Evolutionary conservation across 2,329 filamentous ascomycete genomes (phyloP).

Genomic region (Clonostachys chloroleuca): DNA sequence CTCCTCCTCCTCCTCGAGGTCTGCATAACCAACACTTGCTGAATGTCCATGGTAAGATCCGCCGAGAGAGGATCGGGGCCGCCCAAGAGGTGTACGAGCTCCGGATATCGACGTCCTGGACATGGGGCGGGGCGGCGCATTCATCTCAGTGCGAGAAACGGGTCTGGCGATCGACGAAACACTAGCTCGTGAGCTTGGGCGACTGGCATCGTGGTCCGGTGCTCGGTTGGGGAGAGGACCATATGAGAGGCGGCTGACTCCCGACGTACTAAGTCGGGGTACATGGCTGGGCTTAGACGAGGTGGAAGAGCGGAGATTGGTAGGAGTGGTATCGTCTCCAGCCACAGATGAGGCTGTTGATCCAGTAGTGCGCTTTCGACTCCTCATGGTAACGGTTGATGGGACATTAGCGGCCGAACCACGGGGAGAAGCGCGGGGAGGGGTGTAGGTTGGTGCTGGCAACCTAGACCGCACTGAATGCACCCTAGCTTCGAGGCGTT

Average conservation of each 20-base stretch:
- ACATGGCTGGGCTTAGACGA: constrained; percentile 38
- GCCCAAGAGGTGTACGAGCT: constrained; percentile 60
- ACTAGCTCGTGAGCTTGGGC: constrained; percentile 72
- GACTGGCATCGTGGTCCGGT: constrained; percentile 39
- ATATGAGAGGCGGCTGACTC: constrained; percentile 60
- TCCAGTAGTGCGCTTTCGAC: constrained; percentile 62
- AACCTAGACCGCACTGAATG: constrained; percentile 89
- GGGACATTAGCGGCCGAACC: constrained; percentile 38
- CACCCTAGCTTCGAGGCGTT: constrained; percentile 89
- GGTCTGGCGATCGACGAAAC: constrained; percentile 50
- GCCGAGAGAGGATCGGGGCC: constrained; percentile 68
- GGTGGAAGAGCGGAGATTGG: constrained; percentile 28
- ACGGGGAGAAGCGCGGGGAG: constrained; percentile 77
- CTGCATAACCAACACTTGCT: constrained; percentile 51
- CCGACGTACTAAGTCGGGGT: constrained; percentile 55
- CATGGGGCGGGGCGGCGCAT: constrained; percentile 51
- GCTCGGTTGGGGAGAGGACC: constrained; percentile 50
- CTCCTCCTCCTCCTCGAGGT: constrained; percentile 38
- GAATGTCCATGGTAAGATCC: constrained; percentile 57
- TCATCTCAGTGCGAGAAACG: constrained; percentile 48
- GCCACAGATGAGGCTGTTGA: constrained; percentile 44
- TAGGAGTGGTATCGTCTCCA: constrained; percentile 48
- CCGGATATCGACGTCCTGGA: constrained; percentile 60
- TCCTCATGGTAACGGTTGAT: constrained; percentile 59
- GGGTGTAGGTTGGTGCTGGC: constrained; percentile 73